Conservation (phyloP, 1,139 yeast genomes). For the Nakaseomyces glabratus region DNA sequence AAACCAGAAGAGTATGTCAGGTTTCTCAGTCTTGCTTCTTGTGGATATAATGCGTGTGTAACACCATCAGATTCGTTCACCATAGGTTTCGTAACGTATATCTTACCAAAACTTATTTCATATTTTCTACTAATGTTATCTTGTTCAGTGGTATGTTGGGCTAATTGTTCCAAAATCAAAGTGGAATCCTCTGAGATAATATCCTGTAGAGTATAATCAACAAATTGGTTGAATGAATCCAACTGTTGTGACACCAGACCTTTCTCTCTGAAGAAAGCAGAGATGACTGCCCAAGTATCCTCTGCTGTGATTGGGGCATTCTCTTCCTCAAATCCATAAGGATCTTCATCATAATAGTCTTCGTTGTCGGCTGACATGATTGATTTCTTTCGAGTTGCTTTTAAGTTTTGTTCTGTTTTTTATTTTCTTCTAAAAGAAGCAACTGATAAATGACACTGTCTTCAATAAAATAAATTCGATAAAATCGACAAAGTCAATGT, state of each 20-base stretch:
- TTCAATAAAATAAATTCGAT: too few relatives aligned
- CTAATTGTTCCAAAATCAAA: conserved; percentile 91
- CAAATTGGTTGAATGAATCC: conserved; percentile 96
- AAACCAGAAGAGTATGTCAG: conserved; percentile 93
- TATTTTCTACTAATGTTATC: conserved; percentile 87
- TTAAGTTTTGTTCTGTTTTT: too few relatives aligned
- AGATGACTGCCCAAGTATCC: conserved; percentile 98
- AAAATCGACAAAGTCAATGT: too few relatives aligned
- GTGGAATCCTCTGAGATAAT: conserved; percentile 94
- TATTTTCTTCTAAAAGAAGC: not conserved
- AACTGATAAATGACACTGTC: not conserved
- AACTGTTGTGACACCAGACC: conserved; percentile 97
- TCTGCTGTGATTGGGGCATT: conserved; percentile 82
- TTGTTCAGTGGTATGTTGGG: conserved; percentile 87
- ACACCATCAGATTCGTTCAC: conserved; percentile 99
- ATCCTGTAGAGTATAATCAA: conserved; percentile 93
- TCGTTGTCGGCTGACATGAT: conserved; percentile 16
- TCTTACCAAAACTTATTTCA: conserved; percentile 93
- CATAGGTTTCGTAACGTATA: conserved; percentile 91
- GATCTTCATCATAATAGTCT: conserved; percentile 41
- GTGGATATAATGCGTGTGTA: conserved; percentile 96
- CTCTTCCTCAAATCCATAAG: conserved; percentile 56
- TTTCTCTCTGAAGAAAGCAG: conserved; percentile 90
- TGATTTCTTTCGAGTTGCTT: too few relatives aligned
- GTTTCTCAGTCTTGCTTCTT: conserved; percentile 93